A percentile compares a stretch with the other conserved stretches of the same genome.
Conservation (phyloP, 2,329 filamentous ascomycete species). For the Diaporthe velutina region DNA sequence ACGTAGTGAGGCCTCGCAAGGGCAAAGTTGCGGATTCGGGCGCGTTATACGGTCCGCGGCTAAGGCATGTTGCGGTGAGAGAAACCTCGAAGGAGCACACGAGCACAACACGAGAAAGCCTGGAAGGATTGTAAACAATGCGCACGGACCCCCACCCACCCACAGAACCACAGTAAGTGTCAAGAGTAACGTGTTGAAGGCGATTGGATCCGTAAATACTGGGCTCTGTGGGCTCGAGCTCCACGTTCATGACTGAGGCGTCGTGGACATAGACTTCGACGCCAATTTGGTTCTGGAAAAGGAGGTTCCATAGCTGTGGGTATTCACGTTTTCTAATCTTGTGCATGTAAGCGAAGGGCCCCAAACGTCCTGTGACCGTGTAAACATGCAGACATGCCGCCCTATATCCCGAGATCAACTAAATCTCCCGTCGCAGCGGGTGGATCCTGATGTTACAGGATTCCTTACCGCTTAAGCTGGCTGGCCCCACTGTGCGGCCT, state of each 20-base stretch:
- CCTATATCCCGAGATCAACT: conserved; percentile 26
- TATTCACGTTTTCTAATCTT: background rate
- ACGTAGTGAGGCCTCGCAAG: background rate
- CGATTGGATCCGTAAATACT: background rate
- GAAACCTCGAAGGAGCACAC: background rate
- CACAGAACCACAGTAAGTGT: conserved; percentile 15
- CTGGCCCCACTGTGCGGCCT: conserved; percentile 6
- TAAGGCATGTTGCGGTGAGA: background rate
- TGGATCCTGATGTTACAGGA: conserved; percentile 9
- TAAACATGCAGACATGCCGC: conserved; percentile 15
- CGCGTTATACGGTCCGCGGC: background rate
- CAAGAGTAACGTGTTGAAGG: conserved; percentile 1
- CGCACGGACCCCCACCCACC: background rate
- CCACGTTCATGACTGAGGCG: conserved; percentile 1
- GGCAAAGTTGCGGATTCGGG: background rate
- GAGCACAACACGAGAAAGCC: conserved; percentile 1
- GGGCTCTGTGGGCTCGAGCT: conserved; percentile 15
- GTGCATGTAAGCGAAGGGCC: conserved; percentile 1
- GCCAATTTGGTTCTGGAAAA: background rate
- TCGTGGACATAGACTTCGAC: background rate
- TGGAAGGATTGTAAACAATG: background rate
- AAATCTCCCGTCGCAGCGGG: conserved; percentile 3
- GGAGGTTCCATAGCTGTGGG: conserved; percentile 17
- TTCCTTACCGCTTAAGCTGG: conserved; percentile 5
- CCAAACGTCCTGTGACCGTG: background rate